Evolutionary conservation across 1,284 basidiomycete genomes (phyloP).

Genomic region (Apiotrichum akiyoshidainum): DNA sequence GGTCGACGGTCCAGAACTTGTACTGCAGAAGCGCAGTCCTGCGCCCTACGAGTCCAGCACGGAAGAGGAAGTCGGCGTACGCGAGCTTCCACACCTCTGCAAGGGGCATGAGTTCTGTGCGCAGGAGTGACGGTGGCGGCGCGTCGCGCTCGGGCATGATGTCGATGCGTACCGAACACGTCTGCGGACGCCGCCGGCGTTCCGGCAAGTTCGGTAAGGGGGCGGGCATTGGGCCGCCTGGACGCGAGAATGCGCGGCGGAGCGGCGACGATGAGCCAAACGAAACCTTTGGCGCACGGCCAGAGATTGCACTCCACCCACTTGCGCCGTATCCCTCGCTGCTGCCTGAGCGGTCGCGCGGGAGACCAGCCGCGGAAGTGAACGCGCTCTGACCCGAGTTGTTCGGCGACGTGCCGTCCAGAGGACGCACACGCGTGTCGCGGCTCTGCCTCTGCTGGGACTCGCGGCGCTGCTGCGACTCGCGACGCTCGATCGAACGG

Average conservation of each 20-base stretch:
- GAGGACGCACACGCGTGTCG: slow-evolving; percentile 4
- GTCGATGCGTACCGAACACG: slow-evolving; percentile 29
- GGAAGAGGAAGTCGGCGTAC: slow-evolving; percentile 70
- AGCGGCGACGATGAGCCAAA: slow-evolving; percentile 33
- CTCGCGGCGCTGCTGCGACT: slow-evolving; percentile 9
- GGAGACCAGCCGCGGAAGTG: neutral
- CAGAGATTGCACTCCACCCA: slow-evolving; percentile 2
- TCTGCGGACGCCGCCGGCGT: slow-evolving; percentile 14
- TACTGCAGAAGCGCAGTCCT: slow-evolving; percentile 66
- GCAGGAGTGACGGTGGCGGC: slow-evolving; percentile 31
- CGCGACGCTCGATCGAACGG: slow-evolving; percentile 7
- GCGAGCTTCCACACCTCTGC: slow-evolving; percentile 51
- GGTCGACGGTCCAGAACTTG: slow-evolving; percentile 42
- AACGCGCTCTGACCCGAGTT: neutral
- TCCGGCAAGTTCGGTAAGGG: neutral
- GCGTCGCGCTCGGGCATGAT: slow-evolving; percentile 28
- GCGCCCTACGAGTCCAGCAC: slow-evolving; percentile 65
- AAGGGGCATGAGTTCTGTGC: slow-evolving; percentile 22
- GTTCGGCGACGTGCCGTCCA: neutral
- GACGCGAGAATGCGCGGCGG: slow-evolving; percentile 16
- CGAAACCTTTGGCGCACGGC: slow-evolving; percentile 22
- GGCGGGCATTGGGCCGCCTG: neutral
- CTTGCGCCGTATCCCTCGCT: slow-evolving; percentile 2
- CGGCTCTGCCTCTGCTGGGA: slow-evolving; percentile 1
- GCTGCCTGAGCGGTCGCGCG: neutral